A percentile compares a stretch with the other conserved stretches of the same genome.
phyloP scores from a whole-genome alignment of 2,329 filamentous ascomycete species.

The Alternaria sp. region DNA sequence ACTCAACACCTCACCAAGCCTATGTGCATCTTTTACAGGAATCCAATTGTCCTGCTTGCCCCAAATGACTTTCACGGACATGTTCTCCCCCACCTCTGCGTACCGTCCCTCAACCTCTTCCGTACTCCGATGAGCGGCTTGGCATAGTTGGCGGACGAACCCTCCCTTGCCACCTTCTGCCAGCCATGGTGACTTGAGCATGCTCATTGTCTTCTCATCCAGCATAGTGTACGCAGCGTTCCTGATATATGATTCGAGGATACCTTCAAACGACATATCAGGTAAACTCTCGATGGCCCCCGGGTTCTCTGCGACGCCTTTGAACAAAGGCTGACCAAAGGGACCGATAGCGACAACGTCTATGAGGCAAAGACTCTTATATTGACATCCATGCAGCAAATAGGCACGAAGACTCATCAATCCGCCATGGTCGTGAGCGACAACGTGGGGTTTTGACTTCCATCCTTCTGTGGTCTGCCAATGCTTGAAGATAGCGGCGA shows the following conservation, averaged over 20 bases:
- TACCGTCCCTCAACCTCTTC: conserved; percentile 27
- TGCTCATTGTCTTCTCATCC: conserved; percentile 11
- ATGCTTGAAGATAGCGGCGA: conserved; percentile 23
- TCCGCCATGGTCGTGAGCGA: conserved; percentile 32
- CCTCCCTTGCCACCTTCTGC: conserved; percentile 22
- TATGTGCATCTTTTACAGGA: conserved; percentile 15
- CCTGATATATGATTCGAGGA: conserved; percentile 30
- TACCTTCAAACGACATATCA: conserved; percentile 27
- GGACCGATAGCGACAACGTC: conserved; percentile 33
- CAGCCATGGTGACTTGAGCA: conserved; percentile 27
- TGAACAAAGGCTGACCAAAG: conserved; percentile 30
- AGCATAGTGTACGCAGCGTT: conserved; percentile 23
- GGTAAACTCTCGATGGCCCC: conserved; percentile 21
- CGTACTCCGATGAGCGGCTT: conserved; percentile 27
- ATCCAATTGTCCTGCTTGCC: conserved; percentile 31
- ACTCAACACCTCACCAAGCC: conserved; percentile 22
- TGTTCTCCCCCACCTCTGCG: conserved; percentile 17
- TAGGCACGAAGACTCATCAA: conserved; percentile 32
- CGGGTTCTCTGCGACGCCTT: conserved; percentile 22
- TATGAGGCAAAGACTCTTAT: conserved; percentile 28
- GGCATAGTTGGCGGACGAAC: conserved; percentile 32
- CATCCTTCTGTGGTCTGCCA: conserved; percentile 20
- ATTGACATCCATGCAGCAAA: conserved; percentile 24
- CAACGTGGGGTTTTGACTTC: conserved; percentile 21
- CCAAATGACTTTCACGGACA: conserved; percentile 32